Percentiles rank a stretch among this genome's conserved stretches.
Evolutionary conservation across 192 early-diverging fungal genomes (phyloP).

Genomic region (Backusella morwellensis): DNA sequence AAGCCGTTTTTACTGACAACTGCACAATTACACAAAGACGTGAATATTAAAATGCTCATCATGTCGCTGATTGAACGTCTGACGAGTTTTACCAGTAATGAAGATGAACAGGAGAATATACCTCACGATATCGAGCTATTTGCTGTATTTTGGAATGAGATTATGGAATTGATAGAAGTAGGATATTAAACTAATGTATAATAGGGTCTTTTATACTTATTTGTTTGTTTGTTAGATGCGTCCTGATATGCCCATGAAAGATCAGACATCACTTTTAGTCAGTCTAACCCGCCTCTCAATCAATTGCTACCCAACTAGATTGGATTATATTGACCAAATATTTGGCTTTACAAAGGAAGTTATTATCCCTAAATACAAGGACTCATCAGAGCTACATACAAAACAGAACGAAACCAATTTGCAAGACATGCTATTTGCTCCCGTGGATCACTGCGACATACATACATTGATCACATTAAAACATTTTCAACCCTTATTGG

Average conservation of each 20-base stretch:
- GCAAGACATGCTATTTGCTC: constrained; percentile 76
- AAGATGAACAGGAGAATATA: constrained; percentile 63
- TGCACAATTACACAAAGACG: constrained; percentile 84
- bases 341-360: constrained; percentile 83
- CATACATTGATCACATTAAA: constrained; percentile 65
- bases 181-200: not conserved
- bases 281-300: constrained; percentile 86
- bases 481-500: constrained; percentile 85
- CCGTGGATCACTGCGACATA: constrained; percentile 75
- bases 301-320: constrained; percentile 84
- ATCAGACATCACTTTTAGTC: constrained; percentile 83
- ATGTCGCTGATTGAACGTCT: constrained; percentile 94
- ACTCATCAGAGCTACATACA: constrained; percentile 59
- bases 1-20: constrained; percentile 86
- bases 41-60: constrained; percentile 96
- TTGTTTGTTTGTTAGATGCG: constrained; percentile 47
- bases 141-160: constrained; percentile 95
- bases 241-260: constrained; percentile 89
- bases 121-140: constrained; percentile 88
- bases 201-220: not conserved
- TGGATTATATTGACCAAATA: constrained; percentile 88
- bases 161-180: constrained; percentile 87
- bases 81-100: constrained; percentile 83
- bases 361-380: constrained; percentile 37
- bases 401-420: constrained; percentile 72